Conservation (phyloP, 768 basidiomycete species). For the Xerocomus brunneocitrinus region DNA sequence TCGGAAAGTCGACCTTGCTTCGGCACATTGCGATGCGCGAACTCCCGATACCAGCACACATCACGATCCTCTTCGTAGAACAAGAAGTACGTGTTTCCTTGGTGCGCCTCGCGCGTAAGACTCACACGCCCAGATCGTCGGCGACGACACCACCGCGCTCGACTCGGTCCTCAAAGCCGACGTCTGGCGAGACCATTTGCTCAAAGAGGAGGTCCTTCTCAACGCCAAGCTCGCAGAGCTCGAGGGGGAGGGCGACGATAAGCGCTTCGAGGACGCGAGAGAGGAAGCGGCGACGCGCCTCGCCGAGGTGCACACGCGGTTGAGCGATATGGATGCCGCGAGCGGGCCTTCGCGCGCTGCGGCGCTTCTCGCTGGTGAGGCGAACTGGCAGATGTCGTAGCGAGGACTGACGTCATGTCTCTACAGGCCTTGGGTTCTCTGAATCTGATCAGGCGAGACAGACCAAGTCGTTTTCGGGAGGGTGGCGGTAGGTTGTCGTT, state of each 20-base stretch:
- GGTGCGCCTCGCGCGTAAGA: not conserved
- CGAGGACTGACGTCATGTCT: not conserved
- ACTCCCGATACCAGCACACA: constrained; percentile 88
- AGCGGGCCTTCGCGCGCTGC: constrained; percentile 95
- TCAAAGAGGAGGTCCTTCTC: constrained; percentile 77
- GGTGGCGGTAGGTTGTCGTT: constrained; percentile 69
- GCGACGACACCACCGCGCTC: constrained; percentile 89
- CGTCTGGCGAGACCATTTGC: constrained; percentile 92
- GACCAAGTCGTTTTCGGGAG: constrained; percentile 88
- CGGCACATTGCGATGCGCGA: constrained; percentile 94
- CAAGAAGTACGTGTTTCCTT: constrained; percentile 65
- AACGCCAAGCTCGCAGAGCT: constrained; percentile 66
- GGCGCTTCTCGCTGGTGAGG: constrained; percentile 74
- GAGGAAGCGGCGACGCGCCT: constrained; percentile 80
- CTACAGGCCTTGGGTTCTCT: constrained; percentile 81
- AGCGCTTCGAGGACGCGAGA: constrained; percentile 75
- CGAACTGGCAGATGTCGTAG: not conserved
- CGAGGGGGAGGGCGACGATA: constrained; percentile 72
- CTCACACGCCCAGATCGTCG: constrained; percentile 58
- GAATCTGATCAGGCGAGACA: constrained; percentile 81
- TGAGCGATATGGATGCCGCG: constrained; percentile 98
- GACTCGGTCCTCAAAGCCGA: constrained; percentile 99
- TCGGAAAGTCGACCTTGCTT: constrained; percentile 95
- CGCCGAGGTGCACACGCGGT: constrained; percentile 81
- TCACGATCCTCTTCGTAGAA: constrained; percentile 96